Evolutionary conservation across 2,329 filamentous ascomycete genomes (phyloP).

Genomic region (Aureobasidium sp.): DNA sequence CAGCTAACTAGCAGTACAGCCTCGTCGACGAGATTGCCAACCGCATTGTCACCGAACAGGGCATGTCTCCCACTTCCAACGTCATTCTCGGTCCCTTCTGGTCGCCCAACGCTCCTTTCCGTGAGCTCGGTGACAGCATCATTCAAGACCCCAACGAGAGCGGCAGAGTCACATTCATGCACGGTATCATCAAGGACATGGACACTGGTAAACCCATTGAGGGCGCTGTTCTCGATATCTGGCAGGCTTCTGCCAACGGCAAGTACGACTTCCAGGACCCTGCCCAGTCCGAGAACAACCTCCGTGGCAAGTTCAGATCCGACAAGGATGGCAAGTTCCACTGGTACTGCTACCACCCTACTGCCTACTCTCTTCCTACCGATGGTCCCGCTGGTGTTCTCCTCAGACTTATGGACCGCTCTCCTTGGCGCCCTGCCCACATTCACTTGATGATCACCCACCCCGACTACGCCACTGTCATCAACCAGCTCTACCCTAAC

Average conservation of each 20-base stretch:
- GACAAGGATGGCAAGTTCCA: conserved; percentile 61
- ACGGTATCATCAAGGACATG: conserved; percentile 58
- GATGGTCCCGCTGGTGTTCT: conserved; percentile 50
- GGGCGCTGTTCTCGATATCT: conserved; percentile 65
- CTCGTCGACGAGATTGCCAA: conserved; percentile 60
- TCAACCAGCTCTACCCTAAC: conserved; percentile 50
- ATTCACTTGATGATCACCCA: conserved; percentile 50
- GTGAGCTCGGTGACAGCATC: conserved; percentile 56
- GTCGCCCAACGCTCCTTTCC: conserved; percentile 66
- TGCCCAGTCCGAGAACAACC: conserved; percentile 62
- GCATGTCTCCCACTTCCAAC: conserved; percentile 59
- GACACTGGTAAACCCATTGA: conserved; percentile 58
- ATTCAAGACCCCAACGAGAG: conserved; percentile 53
- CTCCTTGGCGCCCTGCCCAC: conserved; percentile 53
- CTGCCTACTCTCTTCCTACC: conserved; percentile 61
- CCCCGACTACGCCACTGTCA: conserved; percentile 47
- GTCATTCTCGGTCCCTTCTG: conserved; percentile 73
- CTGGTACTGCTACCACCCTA: conserved; percentile 69
- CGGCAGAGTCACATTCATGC: conserved; percentile 56
- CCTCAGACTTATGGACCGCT: conserved; percentile 46
- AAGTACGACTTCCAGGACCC: conserved; percentile 65
- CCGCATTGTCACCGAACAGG: conserved; percentile 50
- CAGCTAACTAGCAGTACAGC: conserved; percentile 27
- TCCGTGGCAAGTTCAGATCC: conserved; percentile 66
- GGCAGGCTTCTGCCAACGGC: conserved; percentile 55